Percentiles rank a stretch among this genome's conserved stretches.
phyloP scores from a whole-genome alignment of 2,329 filamentous ascomycete species.

The Pseudocercospora fuligena region DNA sequence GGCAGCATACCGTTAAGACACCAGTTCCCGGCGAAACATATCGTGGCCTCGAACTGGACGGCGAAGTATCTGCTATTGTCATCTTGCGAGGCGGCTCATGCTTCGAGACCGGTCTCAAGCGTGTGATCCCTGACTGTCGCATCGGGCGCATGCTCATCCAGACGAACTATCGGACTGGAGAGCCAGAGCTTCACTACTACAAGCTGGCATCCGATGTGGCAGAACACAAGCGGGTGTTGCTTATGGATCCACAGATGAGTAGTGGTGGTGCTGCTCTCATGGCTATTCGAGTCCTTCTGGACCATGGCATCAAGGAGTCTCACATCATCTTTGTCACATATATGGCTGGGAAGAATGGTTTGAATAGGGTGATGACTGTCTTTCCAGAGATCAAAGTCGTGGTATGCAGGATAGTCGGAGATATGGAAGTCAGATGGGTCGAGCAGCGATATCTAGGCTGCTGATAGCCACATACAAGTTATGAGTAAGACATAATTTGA shows the following conservation, averaged over 20 bases:
- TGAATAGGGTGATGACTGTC: slow-evolving; percentile 84
- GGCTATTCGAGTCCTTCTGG: slow-evolving; percentile 93
- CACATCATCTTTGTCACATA: slow-evolving; percentile 93
- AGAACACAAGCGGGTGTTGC: slow-evolving; percentile 77
- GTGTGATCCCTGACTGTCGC: slow-evolving; percentile 90
- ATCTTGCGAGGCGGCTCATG: slow-evolving; percentile 87
- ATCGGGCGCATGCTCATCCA: slow-evolving; percentile 91
- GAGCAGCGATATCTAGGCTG: slow-evolving; percentile 91
- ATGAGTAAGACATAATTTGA: not conserved
- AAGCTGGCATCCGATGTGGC: slow-evolving; percentile 76
- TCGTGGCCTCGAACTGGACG: slow-evolving; percentile 70
- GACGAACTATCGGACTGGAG: slow-evolving; percentile 76
- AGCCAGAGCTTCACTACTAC: slow-evolving; percentile 90
- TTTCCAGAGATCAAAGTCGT: slow-evolving; percentile 88
- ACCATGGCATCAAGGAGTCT: slow-evolving; percentile 85
- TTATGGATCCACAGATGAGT: slow-evolving; percentile 94
- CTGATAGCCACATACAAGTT: slow-evolving; percentile 45
- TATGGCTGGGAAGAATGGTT: slow-evolving; percentile 79
- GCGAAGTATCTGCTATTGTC: slow-evolving; percentile 80
- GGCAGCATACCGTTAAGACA: slow-evolving; percentile 67
- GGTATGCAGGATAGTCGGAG: slow-evolving; percentile 78
- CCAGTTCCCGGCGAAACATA: slow-evolving; percentile 70
- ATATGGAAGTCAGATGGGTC: slow-evolving; percentile 86
- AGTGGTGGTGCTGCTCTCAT: slow-evolving; percentile 85
- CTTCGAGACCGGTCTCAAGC: slow-evolving; percentile 83